Evolutionary conservation across 306 rosid species (phyloP).

Genomic region (Cucurbita pepo): DNA sequence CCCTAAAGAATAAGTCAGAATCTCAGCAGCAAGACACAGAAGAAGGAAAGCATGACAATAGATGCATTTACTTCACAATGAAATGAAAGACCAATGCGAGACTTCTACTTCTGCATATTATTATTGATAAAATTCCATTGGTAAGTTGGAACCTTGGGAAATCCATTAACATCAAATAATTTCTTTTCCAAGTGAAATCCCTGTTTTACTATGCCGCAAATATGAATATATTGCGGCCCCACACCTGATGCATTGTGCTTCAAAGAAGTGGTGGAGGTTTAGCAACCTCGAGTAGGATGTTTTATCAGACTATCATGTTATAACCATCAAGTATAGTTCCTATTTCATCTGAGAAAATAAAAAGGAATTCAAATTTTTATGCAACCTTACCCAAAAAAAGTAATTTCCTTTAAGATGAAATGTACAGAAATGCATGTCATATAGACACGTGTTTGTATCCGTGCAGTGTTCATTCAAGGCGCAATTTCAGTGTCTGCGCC

Average conservation of each 20-base stretch:
- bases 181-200: neutral
- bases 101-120: neutral
- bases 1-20: neutral
- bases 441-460: neutral
- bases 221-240: neutral
- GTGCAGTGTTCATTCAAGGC: neutral
- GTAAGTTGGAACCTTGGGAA: neutral
- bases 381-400: too few species aligned
- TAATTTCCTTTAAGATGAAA: neutral
- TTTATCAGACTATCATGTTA: neutral
- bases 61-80: neutral
- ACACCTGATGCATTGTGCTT: neutral
- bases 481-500: neutral
- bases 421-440: neutral
- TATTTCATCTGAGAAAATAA: neutral
- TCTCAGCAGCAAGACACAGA: neutral
- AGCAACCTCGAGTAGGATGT: neutral
- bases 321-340: neutral
- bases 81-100: neutral
- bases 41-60: neutral
- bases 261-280: neutral
- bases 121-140: neutral
- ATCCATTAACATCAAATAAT: neutral
- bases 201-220: neutral
- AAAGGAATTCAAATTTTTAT: too few species aligned